Percentiles rank a stretch among this genome's conserved stretches.
phyloP scores from a whole-genome alignment of 768 basidiomycete genomes.

The Auriscalpium microsporum region DNA sequence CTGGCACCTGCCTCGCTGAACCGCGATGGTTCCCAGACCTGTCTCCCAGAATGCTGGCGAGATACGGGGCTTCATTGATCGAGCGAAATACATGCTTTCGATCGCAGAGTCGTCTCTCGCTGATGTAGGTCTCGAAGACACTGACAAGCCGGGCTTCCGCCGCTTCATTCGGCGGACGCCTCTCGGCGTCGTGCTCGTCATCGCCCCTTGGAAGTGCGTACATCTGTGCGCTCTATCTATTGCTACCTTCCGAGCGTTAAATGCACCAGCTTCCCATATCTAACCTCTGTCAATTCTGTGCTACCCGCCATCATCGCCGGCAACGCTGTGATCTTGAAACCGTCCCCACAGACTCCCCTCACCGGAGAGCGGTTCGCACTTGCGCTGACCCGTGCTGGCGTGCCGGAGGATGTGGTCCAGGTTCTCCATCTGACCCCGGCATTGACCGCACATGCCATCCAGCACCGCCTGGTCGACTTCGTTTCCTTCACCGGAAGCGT shows the following conservation, averaged over 20 bases:
- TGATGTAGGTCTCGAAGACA: constrained; percentile 66
- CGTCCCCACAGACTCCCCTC: constrained; percentile 92
- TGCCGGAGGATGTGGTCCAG: constrained; percentile 67
- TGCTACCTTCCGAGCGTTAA: background rate
- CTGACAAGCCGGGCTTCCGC: constrained; percentile 76
- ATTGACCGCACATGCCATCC: constrained; percentile 50
- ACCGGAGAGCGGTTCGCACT: constrained; percentile 72
- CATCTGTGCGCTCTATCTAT: background rate
- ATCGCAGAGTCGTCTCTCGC: constrained; percentile 70
- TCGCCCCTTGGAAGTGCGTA: constrained; percentile 87
- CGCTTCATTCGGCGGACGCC: constrained; percentile 80
- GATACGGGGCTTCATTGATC: constrained; percentile 69
- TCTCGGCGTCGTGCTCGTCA: constrained; percentile 78
- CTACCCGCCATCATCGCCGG: constrained; percentile 88
- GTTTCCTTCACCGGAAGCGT: constrained; percentile 92
- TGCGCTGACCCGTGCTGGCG: constrained; percentile 66
- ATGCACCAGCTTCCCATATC: constrained; percentile 68
- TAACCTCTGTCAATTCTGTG: constrained; percentile 85
- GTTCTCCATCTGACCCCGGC: constrained; percentile 65
- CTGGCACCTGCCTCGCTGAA: background rate
- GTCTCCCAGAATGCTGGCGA: constrained; percentile 73
- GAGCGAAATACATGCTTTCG: constrained; percentile 76
- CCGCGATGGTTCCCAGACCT: constrained; percentile 41
- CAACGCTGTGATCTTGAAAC: constrained; percentile 87
- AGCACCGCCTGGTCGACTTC: constrained; percentile 65